These are phyloP conservation scores for Fusarium coffeatum DNA, from an alignment of 2,329 filamentous ascomycete species.

Conservation along the genomic window DNA sequence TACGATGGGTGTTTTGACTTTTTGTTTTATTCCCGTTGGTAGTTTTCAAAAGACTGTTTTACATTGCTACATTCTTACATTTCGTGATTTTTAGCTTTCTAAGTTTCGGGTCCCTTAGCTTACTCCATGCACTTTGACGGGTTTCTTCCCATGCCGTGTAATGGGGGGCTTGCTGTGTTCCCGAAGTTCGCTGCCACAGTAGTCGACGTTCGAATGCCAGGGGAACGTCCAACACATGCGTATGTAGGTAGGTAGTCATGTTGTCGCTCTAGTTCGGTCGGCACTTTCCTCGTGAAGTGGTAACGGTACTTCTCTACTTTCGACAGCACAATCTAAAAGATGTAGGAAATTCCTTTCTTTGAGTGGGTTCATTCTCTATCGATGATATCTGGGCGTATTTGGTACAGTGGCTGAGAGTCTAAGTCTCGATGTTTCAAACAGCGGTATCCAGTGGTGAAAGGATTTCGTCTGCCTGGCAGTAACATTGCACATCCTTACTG, in stretches of 20 bases:
- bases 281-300: neutral
- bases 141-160: neutral
- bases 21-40: neutral
- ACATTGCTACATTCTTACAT: neutral
- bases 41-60: slow-evolving; percentile 5
- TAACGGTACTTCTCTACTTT: neutral
- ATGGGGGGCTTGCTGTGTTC: neutral
- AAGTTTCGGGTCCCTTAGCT: neutral
- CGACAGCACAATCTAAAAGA: neutral
- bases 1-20: slow-evolving; percentile 18
- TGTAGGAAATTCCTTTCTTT: neutral
- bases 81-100: neutral
- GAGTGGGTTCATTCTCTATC: neutral
- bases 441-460: neutral
- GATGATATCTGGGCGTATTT: neutral
- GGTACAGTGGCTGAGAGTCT: neutral
- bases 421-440: neutral
- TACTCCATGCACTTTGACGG: neutral
- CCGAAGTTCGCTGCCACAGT: neutral
- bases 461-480: neutral
- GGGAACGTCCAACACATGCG: neutral
- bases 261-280: neutral
- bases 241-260: neutral
- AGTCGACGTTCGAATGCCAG: neutral
- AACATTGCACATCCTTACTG: neutral